phyloP scores from a whole-genome alignment of 2,329 filamentous ascomycete genomes.

The Westerdykella aurantiaca region DNA sequence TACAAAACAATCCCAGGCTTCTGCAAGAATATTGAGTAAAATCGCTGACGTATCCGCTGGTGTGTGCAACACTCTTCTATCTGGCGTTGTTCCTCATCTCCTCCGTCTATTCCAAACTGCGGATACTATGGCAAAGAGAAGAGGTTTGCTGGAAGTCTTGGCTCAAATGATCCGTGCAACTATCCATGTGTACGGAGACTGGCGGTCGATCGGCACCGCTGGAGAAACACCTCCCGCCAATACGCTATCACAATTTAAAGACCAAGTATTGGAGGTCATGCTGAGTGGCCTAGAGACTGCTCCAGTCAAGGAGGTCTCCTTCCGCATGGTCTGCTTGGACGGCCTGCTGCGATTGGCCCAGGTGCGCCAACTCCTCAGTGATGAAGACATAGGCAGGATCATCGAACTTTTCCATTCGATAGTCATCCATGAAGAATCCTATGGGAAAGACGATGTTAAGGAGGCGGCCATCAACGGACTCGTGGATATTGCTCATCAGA shows the following conservation, averaged over 20 bases:
- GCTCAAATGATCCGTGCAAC: slow-evolving; percentile 55
- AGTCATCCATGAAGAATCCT: slow-evolving; percentile 53
- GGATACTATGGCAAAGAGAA: slow-evolving; percentile 56
- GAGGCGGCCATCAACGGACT: slow-evolving; percentile 54
- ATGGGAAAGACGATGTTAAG: slow-evolving; percentile 53
- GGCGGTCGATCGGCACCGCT: slow-evolving; percentile 42
- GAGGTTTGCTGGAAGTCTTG: slow-evolving; percentile 57
- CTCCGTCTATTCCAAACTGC: slow-evolving; percentile 57
- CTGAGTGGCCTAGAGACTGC: slow-evolving; percentile 40
- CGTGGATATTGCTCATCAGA: slow-evolving; percentile 56
- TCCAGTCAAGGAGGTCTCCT: slow-evolving; percentile 46
- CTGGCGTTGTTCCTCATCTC: slow-evolving; percentile 52
- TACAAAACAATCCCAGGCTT: slow-evolving; percentile 61
- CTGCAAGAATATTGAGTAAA: slow-evolving; percentile 55
- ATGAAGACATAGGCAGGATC: slow-evolving; percentile 43
- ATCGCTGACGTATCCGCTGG: slow-evolving; percentile 51
- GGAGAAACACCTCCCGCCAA: slow-evolving; percentile 29
- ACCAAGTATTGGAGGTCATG: slow-evolving; percentile 40
- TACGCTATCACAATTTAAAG: slow-evolving; percentile 36
- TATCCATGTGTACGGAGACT: slow-evolving; percentile 52
- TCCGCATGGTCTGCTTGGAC: slow-evolving; percentile 42
- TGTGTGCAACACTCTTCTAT: slow-evolving; percentile 52
- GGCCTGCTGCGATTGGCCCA: slow-evolving; percentile 42
- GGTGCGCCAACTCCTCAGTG: slow-evolving; percentile 37
- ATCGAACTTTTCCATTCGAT: slow-evolving; percentile 58